phyloP scores from a whole-genome alignment of 352 stramenopile species.

The Globisporangium cylindrosporum region DNA sequence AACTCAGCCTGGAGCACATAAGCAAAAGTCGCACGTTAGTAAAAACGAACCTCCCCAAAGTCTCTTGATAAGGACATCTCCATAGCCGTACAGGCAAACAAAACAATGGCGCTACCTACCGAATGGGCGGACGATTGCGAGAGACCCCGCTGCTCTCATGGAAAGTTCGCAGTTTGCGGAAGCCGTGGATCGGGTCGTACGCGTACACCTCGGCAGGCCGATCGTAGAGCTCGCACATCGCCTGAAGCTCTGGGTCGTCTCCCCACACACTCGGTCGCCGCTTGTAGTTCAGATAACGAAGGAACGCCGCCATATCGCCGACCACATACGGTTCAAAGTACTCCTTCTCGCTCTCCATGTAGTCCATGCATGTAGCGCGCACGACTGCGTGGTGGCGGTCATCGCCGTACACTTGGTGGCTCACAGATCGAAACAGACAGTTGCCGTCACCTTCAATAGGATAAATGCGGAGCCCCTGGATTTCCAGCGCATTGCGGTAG shows the following conservation, averaged over 20 bases:
- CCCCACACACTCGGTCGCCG: constrained; percentile 90
- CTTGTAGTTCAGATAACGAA: constrained; percentile 90
- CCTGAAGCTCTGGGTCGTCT: constrained; percentile 95
- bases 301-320: constrained; percentile 85
- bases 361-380: constrained; percentile 91
- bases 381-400: constrained; percentile 89
- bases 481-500: constrained; percentile 54
- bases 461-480: constrained; percentile 45
- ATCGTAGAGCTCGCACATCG: constrained; percentile 94
- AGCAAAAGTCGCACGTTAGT: constrained; percentile 2
- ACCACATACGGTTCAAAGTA: constrained; percentile 92
- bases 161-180: constrained; percentile 84
- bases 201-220: constrained; percentile 89
- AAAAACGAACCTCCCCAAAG: background rate
- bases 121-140: constrained; percentile 62
- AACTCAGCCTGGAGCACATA: constrained; percentile 64
- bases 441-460: constrained; percentile 95
- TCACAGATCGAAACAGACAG: constrained; percentile 96
- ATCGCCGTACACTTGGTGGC: constrained; percentile 96
- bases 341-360: constrained; percentile 93
- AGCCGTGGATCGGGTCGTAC: constrained; percentile 70
- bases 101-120: constrained; percentile 28
- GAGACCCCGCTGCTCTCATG: constrained; percentile 72
- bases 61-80: no score
- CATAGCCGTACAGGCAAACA: background rate